Evolutionary conservation across 495 filamentous ascomycete species (phyloP), one percentile per base, ranked within the genome.

Genomic region (Massariosphaeria phaeospora): DNA sequence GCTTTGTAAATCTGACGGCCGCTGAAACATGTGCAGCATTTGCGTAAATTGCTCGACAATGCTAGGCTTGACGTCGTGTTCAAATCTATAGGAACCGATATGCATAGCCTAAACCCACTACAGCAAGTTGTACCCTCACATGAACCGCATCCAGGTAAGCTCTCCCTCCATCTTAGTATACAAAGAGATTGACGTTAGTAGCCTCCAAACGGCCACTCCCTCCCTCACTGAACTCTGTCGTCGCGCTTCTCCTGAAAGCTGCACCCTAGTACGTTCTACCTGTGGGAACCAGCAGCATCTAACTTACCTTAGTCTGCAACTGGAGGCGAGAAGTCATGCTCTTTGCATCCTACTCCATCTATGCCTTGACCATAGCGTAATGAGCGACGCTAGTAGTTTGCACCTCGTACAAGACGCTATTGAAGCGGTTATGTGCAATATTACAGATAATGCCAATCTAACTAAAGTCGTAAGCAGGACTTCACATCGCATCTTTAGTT

Each of bases 351-450:
- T 59, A 25, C 34, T 55, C 11, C 49, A 45, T 24, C 17, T 63
- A 8, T 51, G 27, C 21, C 30, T 59, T 21, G 61, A 63, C 40
- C 40, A 63, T 20, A 63, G 55, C 47, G 36, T 63, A 5, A 34
- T 47, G 12, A 36, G 39, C n/a, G 51, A 59, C 33, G 33, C 34
- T 12, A 24, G n/a, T 0, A 38, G 29, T 2, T 46, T 47, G 1
- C 52, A 46, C 27, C 10, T 15, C 3, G 25, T 59, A 15, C 50
- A 63, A 54, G 45, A 52, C 25, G 20, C 61, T 0, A 52, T 63
- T 12, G 55, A 63, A 52, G 23, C 31, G 9, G 13, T 63, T 21
- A 40, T 63, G 10, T 35, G 31, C 21, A 52, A 33, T 26, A 31
- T 59, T 26, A 10, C 47, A 9, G 17, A 13, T 7, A 30, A 54